Evolutionary conservation across 2,329 filamentous ascomycete species (phyloP).

Genomic region (Botrytis sinoallii): DNA sequence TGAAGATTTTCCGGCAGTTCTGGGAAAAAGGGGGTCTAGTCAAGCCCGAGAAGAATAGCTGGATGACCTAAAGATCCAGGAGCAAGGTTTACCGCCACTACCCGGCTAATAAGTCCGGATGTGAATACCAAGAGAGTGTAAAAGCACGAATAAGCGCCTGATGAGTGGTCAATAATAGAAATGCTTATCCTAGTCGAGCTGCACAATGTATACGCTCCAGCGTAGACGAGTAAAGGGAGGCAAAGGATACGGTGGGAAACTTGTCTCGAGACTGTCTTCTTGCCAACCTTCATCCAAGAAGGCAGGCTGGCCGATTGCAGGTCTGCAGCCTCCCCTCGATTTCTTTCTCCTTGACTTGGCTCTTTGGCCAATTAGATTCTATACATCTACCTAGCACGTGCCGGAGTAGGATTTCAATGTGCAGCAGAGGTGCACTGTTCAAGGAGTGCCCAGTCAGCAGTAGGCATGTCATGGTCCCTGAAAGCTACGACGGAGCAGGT

Average conservation of each 20-base stretch:
- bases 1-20: background rate
- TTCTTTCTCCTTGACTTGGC: background rate
- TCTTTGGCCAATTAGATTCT: background rate
- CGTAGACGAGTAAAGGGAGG: background rate
- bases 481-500: background rate
- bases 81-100: background rate
- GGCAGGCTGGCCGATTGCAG: background rate
- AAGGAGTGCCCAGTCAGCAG: background rate
- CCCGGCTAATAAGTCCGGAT: background rate
- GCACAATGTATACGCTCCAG: background rate
- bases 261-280: background rate
- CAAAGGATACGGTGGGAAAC: background rate
- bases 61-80: background rate
- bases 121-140: background rate
- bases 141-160: background rate
- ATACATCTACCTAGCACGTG: background rate
- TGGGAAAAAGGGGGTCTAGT: background rate
- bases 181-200: background rate
- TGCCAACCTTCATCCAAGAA: background rate
- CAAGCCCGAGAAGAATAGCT: background rate
- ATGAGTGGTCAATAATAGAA: background rate
- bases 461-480: background rate
- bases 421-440: background rate
- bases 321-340: background rate
- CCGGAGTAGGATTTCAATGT: background rate